Evolutionary conservation across 2,329 filamentous ascomycete species (phyloP), one percentile per base, ranked within the genome.

Genomic region (Talaromyces sp.): DNA sequence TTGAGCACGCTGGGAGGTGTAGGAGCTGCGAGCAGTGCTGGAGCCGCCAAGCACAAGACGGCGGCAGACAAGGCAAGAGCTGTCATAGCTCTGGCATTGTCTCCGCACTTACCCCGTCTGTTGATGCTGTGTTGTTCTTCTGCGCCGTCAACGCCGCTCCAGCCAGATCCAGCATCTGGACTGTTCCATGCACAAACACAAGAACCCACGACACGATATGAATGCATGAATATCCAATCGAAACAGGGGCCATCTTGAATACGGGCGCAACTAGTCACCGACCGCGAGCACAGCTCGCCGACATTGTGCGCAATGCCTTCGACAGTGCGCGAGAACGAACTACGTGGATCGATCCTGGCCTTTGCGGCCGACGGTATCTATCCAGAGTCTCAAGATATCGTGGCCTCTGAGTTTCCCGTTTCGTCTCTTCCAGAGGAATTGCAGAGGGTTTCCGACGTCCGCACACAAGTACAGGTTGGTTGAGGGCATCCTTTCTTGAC

Each of bases 321-420:
- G 14, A 35, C 26, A 17, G 56, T 58, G 41, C 14, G 76, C 64
- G 73, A 73, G 64, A 63, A 71, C 29, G 68, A 73, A 55, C 73
- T 88, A 58, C 84, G 84, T 65, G 79, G 83, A 63, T 85, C 86
- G 4, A 76, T 91, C 49, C 83, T 91, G 60, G 78, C 85, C 62
- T 90, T 88, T 67, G 82, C 89, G 58, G 75, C 80, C 53, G 73
- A 83, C 52, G 82, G 82, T 61, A 72, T 74, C 31, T 86, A 85
- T 66, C 84, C 84, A 17, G 82, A 84, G 24, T 78, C 80, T 35
- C 84, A 86, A 71, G 70, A 79, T 63, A 73, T 86, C 58, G 77
- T 82, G 63, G 80, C 83, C 7, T 79, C 83, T 29, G 73, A 81
- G 7, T 77, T 86, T 55, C 76, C 80, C 32, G 66, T 80, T 11